Conservation (phyloP, 2,329 filamentous ascomycete species). For the Sphaerulina populicola region DNA sequence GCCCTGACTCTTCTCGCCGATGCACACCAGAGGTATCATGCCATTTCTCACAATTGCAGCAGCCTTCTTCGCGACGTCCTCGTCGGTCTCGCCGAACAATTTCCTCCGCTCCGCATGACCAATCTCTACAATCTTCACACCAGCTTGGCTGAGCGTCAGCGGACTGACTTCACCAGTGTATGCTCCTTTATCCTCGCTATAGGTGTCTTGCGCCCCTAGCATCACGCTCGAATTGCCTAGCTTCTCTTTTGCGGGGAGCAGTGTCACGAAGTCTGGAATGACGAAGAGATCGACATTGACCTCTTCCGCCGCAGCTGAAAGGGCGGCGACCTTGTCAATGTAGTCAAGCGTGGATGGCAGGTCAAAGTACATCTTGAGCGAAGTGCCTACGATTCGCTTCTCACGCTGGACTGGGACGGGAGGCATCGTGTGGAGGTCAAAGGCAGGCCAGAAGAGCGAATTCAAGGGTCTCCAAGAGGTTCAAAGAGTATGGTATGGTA, state of each 20-base stretch:
- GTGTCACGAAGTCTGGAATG: slow-evolving; percentile 67
- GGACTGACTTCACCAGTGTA: slow-evolving; percentile 74
- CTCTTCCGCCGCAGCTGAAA: slow-evolving; percentile 47
- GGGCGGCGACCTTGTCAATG: slow-evolving; percentile 36
- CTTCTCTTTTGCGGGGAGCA: slow-evolving; percentile 46
- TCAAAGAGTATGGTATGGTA: neutral
- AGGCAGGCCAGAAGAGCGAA: neutral
- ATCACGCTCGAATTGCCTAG: slow-evolving; percentile 47
- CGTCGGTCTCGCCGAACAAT: slow-evolving; percentile 68
- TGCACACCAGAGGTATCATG: slow-evolving; percentile 69
- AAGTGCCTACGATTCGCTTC: slow-evolving; percentile 62
- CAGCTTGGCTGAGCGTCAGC: slow-evolving; percentile 55
- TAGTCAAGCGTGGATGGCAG: slow-evolving; percentile 51
- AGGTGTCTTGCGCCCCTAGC: slow-evolving; percentile 68
- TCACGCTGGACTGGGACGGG: slow-evolving; percentile 33
- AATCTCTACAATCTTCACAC: slow-evolving; percentile 65
- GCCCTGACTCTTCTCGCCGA: slow-evolving; percentile 58
- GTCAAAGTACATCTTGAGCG: slow-evolving; percentile 74
- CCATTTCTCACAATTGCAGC: slow-evolving; percentile 58
- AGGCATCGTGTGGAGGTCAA: slow-evolving; percentile 24
- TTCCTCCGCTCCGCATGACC: slow-evolving; percentile 71
- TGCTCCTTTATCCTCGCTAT: slow-evolving; percentile 60
- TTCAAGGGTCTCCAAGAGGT: neutral
- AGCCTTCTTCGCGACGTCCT: slow-evolving; percentile 58
- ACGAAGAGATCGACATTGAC: slow-evolving; percentile 62